Conservation (phyloP, 768 basidiomycete species). For the Termitomyces sp. region DNA sequence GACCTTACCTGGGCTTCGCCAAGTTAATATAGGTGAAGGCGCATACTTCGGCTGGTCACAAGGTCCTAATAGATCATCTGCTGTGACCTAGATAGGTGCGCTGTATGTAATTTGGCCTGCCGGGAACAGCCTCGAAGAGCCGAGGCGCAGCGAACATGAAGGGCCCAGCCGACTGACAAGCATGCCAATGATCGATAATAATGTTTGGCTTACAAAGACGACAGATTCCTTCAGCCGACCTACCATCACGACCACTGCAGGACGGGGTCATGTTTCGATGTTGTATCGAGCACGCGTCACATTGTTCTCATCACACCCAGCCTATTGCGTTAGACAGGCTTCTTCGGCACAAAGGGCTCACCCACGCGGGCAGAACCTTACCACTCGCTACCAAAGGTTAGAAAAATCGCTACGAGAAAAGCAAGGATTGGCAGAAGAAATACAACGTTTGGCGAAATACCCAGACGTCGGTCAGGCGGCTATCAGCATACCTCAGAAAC, state of each 20-base stretch:
- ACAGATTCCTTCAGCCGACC: background rate
- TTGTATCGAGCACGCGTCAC: slow-evolving; percentile 8
- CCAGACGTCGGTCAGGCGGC: slow-evolving; percentile 2
- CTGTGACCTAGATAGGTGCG: background rate
- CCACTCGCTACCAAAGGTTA: slow-evolving; percentile 48
- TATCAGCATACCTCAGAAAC: background rate
- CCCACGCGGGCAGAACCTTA: slow-evolving; percentile 55
- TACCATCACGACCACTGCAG: slow-evolving; percentile 2
- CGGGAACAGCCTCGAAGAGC: background rate
- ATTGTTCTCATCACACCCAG: background rate
- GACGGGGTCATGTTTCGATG: slow-evolving; percentile 17
- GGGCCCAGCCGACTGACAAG: background rate
- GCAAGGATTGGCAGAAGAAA: slow-evolving; percentile 26
- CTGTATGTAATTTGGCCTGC: background rate
- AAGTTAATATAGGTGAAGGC: background rate
- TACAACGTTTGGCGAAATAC: slow-evolving; percentile 18
- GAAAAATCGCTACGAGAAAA: slow-evolving; percentile 49
- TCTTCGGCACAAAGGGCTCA: slow-evolving; percentile 17
- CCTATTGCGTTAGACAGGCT: slow-evolving; percentile 4
- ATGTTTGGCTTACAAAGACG: slow-evolving; percentile 8
- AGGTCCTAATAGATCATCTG: background rate
- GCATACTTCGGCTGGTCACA: slow-evolving; percentile 8
- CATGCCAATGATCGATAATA: background rate
- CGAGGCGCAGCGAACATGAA: background rate
- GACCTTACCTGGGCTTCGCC: background rate